Conservation (phyloP, 495 filamentous ascomycete species). For the Aspergillus wentii region DNA sequence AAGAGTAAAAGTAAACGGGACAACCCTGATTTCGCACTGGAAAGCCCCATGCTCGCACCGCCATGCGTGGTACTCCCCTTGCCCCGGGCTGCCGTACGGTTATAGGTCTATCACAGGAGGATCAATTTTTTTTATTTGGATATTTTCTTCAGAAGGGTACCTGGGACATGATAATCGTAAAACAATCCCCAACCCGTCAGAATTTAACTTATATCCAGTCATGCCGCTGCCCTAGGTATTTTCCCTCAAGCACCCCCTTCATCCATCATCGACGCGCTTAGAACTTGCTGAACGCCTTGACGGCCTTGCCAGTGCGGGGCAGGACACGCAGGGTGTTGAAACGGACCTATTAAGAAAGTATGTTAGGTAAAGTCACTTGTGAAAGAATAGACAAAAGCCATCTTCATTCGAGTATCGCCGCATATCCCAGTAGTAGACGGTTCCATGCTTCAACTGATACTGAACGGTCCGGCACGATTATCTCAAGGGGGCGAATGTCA, state of each 20-base stretch:
- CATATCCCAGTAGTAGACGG: too few species aligned
- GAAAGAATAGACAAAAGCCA: too few species aligned
- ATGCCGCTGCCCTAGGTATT: slow-evolving; percentile 40
- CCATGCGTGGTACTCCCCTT: slow-evolving; percentile 6
- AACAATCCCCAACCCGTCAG: slow-evolving; percentile 43
- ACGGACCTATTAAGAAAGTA: slow-evolving; percentile 61
- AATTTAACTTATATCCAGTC: slow-evolving; percentile 39
- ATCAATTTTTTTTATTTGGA: slow-evolving; percentile 44
- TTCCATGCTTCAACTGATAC: too few species aligned
- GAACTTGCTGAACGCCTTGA: slow-evolving; percentile 98
- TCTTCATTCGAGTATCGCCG: too few species aligned
- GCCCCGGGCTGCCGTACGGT: slow-evolving; percentile 22
- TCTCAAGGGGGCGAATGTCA: slow-evolving; percentile 23
- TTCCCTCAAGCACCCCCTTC: slow-evolving; percentile 32
- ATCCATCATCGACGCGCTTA: slow-evolving; percentile 48
- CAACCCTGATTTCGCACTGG: slow-evolving; percentile 12
- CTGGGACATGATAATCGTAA: slow-evolving; percentile 47
- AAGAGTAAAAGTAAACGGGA: slow-evolving; percentile 2
- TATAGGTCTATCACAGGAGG: slow-evolving; percentile 22
- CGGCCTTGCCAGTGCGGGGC: slow-evolving; percentile 90
- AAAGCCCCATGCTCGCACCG: slow-evolving; percentile 10
- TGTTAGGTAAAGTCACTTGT: too few species aligned
- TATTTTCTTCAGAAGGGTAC: slow-evolving; percentile 45
- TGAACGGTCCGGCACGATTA: too few species aligned
- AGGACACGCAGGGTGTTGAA: slow-evolving; percentile 99